Evolutionary conservation across 2,329 filamentous ascomycete species (phyloP), one percentile per base, ranked within the genome.

Genomic region (Aaosphaeria arxii): DNA sequence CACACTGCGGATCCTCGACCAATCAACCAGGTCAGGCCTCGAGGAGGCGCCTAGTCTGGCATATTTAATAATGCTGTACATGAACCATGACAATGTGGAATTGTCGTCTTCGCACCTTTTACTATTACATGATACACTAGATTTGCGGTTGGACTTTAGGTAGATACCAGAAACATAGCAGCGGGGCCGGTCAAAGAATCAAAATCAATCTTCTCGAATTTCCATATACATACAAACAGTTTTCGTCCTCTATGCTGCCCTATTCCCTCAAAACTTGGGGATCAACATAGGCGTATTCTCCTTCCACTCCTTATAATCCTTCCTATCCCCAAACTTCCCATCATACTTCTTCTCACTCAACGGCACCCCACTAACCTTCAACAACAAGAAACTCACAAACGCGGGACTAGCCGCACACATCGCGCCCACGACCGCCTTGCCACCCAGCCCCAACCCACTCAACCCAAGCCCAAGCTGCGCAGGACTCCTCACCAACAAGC

Each of bases 291-390:
- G 83, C 13, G 83, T 87, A 58, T 82, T 80, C 67, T 75, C 72
- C 75, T 86, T 87, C 85, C 85, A 88, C 64, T 80, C 73, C 62
- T 83, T 77, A 59, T 88, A 87, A 52, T 87, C 84, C 68, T 82
- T 79, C 38, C 81, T 73, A 52, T 84, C 72, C 0, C 83, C 84
- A 58, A 81, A 88, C 45, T 73, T 72, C 68, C 81, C 77, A 65
- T 88, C 83, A 59, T 88, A 88, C 71, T 88, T 88, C 39, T 73
- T 74, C 73, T 88, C 84, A 55, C 82, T 87, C 66, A 88, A 56
- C 4, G 85, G 83, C 29, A 88, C 75, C 5, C 85, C 84, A 40
- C 77, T 77, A 35, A 88, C 77, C 72, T 84, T 84, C 36, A 84
- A 69, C 47, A 88, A 64, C 59, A 88, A 64, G 46, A 87, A 82